Evolutionary conservation across 176 grass and related monocot genomes (phyloP), one percentile per base, ranked within the genome.

Genomic region (Pontederia crassipes): DNA sequence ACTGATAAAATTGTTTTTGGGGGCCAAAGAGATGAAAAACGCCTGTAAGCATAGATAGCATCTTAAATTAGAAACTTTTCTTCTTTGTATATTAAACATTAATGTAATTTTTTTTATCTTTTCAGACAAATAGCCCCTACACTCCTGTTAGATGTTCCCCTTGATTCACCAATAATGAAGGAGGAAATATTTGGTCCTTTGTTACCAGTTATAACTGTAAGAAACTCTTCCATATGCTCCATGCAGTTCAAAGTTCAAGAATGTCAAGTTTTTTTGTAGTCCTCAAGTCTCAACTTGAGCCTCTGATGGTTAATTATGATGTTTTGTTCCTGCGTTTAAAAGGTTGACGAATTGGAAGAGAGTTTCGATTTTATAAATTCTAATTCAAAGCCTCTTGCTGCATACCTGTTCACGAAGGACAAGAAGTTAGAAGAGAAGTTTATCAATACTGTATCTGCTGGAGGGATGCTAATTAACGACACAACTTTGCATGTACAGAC

Each of bases 331-430:
- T 20, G 16, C 54, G 9, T 8, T 56, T 56, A 17, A 10, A 26
- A 95, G 89, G 89, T 95, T 11, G 82, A 95, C 46, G 86, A 89
- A 49, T 71, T 95, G n/a, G 74, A 95, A 75, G 82, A 95, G 4
- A 80, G 85, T 76, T 80, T 82, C 2, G 76, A 64, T 7, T 3
- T 83, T 17, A 70, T 95, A 48, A 24, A 24, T 24, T 24, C 74
- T 8, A 78, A 28, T 71, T 48, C 70, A 2, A 95, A 95, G 46
- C 89, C 89, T 12, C 85, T 95, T 0, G 89, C 89, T 0, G 85
- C 89, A 40, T 95, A 95, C 40, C 79, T 89, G 13, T 95, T 95
- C 79, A 95, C 82, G 57, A 95, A 89, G 69, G 68, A 86, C 73
- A 95, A 76, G 67, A 95, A 86, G 20, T 67, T 89, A 40, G 82